Base-by-base conservation (phyloP, 345 rosid species). In the Capsella bursapastoris region DNA sequence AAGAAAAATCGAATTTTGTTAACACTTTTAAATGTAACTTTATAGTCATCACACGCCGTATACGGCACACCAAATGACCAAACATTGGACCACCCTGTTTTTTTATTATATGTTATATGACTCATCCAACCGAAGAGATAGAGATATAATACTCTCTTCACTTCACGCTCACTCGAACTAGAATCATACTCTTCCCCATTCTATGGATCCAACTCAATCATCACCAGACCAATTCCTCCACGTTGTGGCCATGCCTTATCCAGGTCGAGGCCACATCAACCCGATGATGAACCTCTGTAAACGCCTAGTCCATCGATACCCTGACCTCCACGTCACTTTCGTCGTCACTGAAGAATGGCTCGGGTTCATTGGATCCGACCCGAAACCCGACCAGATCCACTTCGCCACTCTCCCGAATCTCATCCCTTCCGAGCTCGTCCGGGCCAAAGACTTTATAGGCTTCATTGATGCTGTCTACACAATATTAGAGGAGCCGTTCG, bases 301-400 rank as follows among this genome's bases (percentile, higher is more conserved):
- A 77, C 55, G 66, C 32, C 73, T 88, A 8, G 60, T 74, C 53
- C 72, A 80, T n/a, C 86, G 73, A 40, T 52, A 61, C 34, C 68
- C 74, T 9, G 45, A 74, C 66, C 72, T 88, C 49, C 50, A 78
- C 73, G 74, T 88, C 56, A 84, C 88, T 5, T 83, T 88, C 57
- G 90, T 86, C 32, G 64, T 89, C 71, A 91, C 90, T 0, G 86
- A 89, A 70, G 96, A 91, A 80, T 91, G 96, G 90, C 76, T 81
- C 41, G 82, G 86, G 18, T 64, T 83, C 78, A 72, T 89, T 14
- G 76, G 75, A 41, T 66, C 83, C 12, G 82, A 84, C 22, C 53
- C 69, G 1, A 84, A 73, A 67, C 88, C 89, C 0, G 53, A 29
- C 50, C 74, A 70, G 47, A 67, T 88, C 51, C 57, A 71, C 5